Conservation (phyloP, 352 stramenopile species). For the Elongisporangium undulatum region DNA sequence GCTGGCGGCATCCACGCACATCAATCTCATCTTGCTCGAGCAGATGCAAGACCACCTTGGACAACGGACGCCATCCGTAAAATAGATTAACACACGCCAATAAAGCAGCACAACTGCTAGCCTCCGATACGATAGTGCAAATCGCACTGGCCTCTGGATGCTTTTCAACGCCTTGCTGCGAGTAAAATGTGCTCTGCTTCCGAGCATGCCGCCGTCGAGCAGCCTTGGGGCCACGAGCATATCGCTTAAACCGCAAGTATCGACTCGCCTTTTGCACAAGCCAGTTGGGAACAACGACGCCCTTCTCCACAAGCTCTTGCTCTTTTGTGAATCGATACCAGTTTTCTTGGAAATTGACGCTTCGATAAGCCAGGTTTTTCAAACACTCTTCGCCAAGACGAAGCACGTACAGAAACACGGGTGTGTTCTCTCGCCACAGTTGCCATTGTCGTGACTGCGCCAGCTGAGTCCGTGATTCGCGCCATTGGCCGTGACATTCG, state of each 20-base stretch:
- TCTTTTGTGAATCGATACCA: constrained; percentile 55
- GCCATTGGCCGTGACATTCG: constrained; percentile 61
- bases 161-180: constrained; percentile 57
- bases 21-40: constrained; percentile 19
- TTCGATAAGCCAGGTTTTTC: constrained; percentile 72
- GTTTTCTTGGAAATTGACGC: constrained; percentile 70
- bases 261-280: constrained; percentile 73
- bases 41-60: constrained; percentile 68
- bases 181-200: constrained; percentile 79
- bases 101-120: constrained; percentile 70
- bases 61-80: constrained; percentile 67
- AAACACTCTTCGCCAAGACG: constrained; percentile 81
- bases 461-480: constrained; percentile 56
- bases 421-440: constrained; percentile 62
- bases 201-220: constrained; percentile 44
- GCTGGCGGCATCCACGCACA: constrained; percentile 5
- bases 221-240: constrained; percentile 62
- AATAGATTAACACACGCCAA: constrained; percentile 75
- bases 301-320: constrained; percentile 30
- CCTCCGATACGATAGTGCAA: constrained; percentile 69
- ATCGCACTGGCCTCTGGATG: constrained; percentile 60
- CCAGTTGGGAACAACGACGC: constrained; percentile 44
- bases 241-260: constrained; percentile 84
- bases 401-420: constrained; percentile 81
- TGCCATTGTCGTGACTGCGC: constrained; percentile 61